phyloP scores from a whole-genome alignment of 2,329 filamentous ascomycete species.

The Verticillium klebahnii region DNA sequence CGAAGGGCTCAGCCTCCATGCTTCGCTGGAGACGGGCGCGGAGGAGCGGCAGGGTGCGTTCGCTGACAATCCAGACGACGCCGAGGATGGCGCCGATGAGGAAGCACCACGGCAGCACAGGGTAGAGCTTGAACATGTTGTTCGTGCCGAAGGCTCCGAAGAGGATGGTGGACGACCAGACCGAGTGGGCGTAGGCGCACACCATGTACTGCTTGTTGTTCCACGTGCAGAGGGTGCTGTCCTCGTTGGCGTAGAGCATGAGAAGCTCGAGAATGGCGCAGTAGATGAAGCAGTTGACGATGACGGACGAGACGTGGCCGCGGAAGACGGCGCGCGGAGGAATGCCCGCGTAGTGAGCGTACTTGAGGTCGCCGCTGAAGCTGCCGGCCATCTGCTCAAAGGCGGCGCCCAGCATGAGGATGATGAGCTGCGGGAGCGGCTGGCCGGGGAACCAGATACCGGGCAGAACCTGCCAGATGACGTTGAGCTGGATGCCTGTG shows the following conservation, averaged over 20 bases:
- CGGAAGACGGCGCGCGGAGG: slow-evolving; percentile 28
- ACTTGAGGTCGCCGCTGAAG: slow-evolving; percentile 26
- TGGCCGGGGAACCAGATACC: slow-evolving; percentile 19
- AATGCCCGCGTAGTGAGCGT: slow-evolving; percentile 27
- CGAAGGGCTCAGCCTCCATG: slow-evolving; percentile 26
- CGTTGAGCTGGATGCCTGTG: slow-evolving; percentile 43
- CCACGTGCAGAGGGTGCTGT: slow-evolving; percentile 27
- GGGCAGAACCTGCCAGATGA: slow-evolving; percentile 44
- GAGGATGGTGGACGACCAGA: slow-evolving; percentile 26
- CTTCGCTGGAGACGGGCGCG: slow-evolving; percentile 23
- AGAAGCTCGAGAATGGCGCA: slow-evolving; percentile 35
- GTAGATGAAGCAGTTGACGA: slow-evolving; percentile 33
- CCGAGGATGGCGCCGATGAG: slow-evolving; percentile 32
- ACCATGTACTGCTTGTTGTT: slow-evolving; percentile 22
- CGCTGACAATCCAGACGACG: slow-evolving; percentile 27
- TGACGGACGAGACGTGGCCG: slow-evolving; percentile 38
- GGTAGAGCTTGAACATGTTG: slow-evolving; percentile 36
- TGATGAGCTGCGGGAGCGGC: slow-evolving; percentile 18
- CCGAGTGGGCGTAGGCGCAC: slow-evolving; percentile 23
- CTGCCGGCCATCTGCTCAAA: slow-evolving; percentile 27
- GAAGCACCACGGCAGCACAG: slow-evolving; percentile 39
- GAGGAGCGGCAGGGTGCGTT: slow-evolving; percentile 28
- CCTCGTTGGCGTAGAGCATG: slow-evolving; percentile 21
- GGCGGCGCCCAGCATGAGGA: slow-evolving; percentile 20
- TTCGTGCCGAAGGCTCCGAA: slow-evolving; percentile 22